phyloP scores from a whole-genome alignment of 148 eudicot species.

The Chenopodium berlandieri region DNA sequence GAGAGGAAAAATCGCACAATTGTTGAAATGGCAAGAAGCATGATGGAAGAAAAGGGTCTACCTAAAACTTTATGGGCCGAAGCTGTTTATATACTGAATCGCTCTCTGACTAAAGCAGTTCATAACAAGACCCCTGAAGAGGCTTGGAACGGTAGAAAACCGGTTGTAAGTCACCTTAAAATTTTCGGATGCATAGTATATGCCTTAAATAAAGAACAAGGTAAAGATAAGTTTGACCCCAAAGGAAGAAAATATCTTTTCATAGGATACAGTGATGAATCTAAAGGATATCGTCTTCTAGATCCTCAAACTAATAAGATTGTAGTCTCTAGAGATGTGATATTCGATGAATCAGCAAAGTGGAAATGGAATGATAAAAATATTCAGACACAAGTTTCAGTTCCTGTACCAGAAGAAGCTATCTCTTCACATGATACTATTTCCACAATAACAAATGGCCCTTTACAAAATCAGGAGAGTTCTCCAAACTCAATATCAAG shows the following conservation, averaged over 20 bases:
- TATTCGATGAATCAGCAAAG: background rate
- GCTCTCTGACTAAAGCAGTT: conserved; percentile 2
- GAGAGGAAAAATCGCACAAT: no score
- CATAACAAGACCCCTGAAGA: no score
- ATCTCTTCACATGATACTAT: background rate
- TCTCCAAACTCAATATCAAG: no score
- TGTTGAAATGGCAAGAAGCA: background rate
- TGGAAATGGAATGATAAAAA: background rate
- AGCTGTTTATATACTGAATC: conserved; percentile 3
- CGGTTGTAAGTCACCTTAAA: background rate
- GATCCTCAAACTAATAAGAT: background rate
- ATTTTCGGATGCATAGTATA: conserved; percentile 7
- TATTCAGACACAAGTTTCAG: background rate
- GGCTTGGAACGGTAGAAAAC: background rate
- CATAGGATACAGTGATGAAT: background rate
- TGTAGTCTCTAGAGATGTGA: background rate
- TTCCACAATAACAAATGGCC: no score
- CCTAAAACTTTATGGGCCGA: conserved; percentile 1
- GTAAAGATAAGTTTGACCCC: background rate
- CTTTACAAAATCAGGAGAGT: no score
- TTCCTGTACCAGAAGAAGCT: background rate
- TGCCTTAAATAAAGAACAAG: background rate
- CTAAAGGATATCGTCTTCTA: background rate
- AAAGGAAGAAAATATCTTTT: background rate
- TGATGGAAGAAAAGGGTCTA: background rate